Percentiles rank a stretch among this genome's conserved stretches.
Conservation (phyloP, 495 filamentous ascomycete genomes). For the Neurospora sp. region DNA sequence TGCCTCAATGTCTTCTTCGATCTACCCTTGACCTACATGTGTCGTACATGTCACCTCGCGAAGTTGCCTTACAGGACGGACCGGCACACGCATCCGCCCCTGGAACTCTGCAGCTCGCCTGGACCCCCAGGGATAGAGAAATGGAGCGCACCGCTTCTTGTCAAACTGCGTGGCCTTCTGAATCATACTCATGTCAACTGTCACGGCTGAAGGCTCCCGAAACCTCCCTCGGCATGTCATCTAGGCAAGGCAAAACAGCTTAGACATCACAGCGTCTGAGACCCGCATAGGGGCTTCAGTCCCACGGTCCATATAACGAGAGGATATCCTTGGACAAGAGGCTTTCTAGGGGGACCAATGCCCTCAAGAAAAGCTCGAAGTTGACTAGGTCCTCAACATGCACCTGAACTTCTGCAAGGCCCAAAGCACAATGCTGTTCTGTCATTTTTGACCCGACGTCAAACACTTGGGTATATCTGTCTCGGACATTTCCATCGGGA, state of each 20-base stretch:
- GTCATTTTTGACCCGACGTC: neutral
- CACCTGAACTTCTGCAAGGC: neutral
- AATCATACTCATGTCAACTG: conserved; percentile 8
- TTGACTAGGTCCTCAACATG: neutral
- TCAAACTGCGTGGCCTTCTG: conserved; percentile 5
- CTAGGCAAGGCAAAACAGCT: conserved; percentile 8
- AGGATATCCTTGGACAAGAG: neutral
- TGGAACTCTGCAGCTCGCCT: neutral
- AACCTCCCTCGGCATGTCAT: conserved; percentile 5
- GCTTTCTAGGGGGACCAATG: neutral
- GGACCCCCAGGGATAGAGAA: neutral
- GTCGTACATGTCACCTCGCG: conserved; percentile 10
- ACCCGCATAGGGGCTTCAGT: conserved; percentile 9
- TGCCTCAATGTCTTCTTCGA: neutral
- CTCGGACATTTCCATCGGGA: neutral
- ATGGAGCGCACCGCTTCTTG: neutral
- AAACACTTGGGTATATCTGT: neutral
- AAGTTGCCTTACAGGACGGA: conserved; percentile 3
- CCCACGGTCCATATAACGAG: neutral
- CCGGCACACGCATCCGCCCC: conserved; percentile 8
- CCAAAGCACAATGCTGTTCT: neutral
- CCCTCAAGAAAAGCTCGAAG: neutral
- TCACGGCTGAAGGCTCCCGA: conserved; percentile 8
- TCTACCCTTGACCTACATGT: conserved; percentile 17
- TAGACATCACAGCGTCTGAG: conserved; percentile 8